Conservation (phyloP, 345 rosid species). For the Conringia planisiliqua region DNA sequence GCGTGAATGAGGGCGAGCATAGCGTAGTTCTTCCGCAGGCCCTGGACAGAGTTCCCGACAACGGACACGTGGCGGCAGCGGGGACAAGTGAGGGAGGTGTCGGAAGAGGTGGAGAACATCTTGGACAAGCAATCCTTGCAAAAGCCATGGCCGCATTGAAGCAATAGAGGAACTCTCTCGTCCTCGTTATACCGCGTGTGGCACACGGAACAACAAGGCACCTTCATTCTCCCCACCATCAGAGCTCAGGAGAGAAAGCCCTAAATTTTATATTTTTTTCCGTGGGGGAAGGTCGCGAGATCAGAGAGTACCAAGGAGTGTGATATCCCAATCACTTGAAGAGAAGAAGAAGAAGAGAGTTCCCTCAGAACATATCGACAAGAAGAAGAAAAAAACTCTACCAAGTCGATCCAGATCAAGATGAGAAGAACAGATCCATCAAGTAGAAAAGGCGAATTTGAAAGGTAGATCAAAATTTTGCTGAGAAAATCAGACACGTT, state of each 20-base stretch:
- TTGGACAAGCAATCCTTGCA: slow-evolving; percentile 83
- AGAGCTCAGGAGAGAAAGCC: slow-evolving; percentile 30
- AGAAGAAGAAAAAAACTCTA: background rate
- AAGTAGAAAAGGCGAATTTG: slow-evolving; percentile 12
- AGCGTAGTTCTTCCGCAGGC: slow-evolving; percentile 82
- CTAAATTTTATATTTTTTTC: background rate
- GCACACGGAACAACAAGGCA: slow-evolving; percentile 89
- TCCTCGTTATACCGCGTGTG: slow-evolving; percentile 90
- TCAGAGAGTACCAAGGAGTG: slow-evolving; percentile 14
- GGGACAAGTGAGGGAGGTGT: slow-evolving; percentile 76
- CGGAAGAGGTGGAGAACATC: slow-evolving; percentile 85
- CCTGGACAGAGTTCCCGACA: slow-evolving; percentile 88
- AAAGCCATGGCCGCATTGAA: slow-evolving; percentile 95
- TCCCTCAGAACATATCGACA: slow-evolving; percentile 16
- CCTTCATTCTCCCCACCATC: slow-evolving; percentile 49
- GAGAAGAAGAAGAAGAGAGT: background rate
- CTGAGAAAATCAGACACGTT: slow-evolving; percentile 33
- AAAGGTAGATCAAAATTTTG: slow-evolving; percentile 32
- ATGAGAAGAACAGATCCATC: slow-evolving; percentile 28
- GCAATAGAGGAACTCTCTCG: slow-evolving; percentile 82
- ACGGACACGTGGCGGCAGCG: slow-evolving; percentile 88
- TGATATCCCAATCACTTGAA: slow-evolving; percentile 22
- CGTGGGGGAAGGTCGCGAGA: background rate
- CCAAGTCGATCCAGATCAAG: slow-evolving; percentile 32
- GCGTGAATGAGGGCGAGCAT: slow-evolving; percentile 71